phyloP scores from a whole-genome alignment of 2,329 filamentous ascomycete species.

The Sarocladiaceae sp. region DNA sequence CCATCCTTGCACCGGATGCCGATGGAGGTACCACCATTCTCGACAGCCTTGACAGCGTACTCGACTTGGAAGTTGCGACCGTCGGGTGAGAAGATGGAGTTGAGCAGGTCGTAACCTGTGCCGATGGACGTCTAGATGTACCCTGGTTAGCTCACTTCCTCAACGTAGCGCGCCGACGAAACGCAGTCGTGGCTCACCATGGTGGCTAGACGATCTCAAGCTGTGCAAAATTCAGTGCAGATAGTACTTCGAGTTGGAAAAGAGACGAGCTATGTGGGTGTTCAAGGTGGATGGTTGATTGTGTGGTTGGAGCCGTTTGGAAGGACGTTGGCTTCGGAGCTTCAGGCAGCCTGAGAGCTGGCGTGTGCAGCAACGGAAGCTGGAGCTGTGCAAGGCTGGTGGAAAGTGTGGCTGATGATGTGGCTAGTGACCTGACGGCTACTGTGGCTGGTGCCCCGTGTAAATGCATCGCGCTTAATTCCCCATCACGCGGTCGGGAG shows the following conservation, averaged over 20 bases:
- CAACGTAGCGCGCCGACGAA: background rate
- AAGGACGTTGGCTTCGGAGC: constrained; percentile 11
- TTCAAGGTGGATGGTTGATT: constrained; percentile 11
- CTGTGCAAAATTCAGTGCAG: constrained; percentile 2
- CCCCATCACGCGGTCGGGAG: background rate
- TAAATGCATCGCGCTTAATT: no score
- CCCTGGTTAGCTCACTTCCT: constrained; percentile 10
- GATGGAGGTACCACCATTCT: constrained; percentile 94
- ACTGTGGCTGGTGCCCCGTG: background rate
- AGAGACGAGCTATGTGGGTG: constrained; percentile 9
- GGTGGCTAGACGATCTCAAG: constrained; percentile 19
- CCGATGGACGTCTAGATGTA: constrained; percentile 87
- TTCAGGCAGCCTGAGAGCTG: constrained; percentile 39
- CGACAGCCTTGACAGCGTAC: constrained; percentile 97
- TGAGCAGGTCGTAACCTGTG: constrained; percentile 98
- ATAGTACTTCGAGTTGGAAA: background rate
- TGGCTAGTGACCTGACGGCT: background rate
- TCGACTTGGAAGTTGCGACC: constrained; percentile 99
- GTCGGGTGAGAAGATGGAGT: constrained; percentile 99
- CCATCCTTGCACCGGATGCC: constrained; percentile 97
- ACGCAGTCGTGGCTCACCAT: constrained; percentile 24
- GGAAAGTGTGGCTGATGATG: constrained; percentile 2
- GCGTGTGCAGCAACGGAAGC: constrained; percentile 6
- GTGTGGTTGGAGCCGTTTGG: constrained; percentile 18
- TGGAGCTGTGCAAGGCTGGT: constrained; percentile 3